These are phyloP conservation scores for Candida adriatica DNA, from an alignment of 805 yeast species.

Conservation along the genomic window DNA sequence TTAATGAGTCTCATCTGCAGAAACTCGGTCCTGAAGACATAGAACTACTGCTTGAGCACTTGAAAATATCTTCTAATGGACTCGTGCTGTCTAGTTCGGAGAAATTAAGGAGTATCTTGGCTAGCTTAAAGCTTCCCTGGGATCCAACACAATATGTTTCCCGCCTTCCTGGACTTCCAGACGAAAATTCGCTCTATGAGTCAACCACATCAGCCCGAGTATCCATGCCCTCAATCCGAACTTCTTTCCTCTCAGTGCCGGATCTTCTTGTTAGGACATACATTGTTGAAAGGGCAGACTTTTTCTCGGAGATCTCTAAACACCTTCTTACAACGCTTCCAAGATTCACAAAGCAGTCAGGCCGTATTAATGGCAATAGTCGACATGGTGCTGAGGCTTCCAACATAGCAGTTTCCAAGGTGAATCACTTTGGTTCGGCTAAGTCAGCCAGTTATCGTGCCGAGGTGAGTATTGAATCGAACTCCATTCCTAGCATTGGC, in stretches of 20 bases:
- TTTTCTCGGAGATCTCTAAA: conserved; percentile 1
- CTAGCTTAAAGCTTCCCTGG: no score
- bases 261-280: conserved; percentile 12
- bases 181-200: no score
- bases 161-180: no score
- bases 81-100: no score
- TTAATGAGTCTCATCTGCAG: no score
- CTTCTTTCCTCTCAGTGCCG: conserved; percentile 6
- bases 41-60: no score
- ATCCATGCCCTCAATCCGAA: no score
- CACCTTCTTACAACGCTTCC: conserved; percentile 11
- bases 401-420: not conserved
- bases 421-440: not conserved
- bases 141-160: no score
- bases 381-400: conserved; percentile 10
- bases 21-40: no score
- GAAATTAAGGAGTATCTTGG: no score
- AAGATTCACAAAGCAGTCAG: conserved; percentile 11
- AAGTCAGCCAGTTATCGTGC: not conserved
- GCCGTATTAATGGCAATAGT: conserved; percentile 13
- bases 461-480: not conserved
- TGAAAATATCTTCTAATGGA: no score
- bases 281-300: conserved; percentile 1
- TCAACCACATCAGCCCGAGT: no score
- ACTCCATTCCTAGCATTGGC: not conserved